Evolutionary conservation across 2,329 filamentous ascomycete genomes (phyloP).

Genomic region (Fusarium mexicanum): DNA sequence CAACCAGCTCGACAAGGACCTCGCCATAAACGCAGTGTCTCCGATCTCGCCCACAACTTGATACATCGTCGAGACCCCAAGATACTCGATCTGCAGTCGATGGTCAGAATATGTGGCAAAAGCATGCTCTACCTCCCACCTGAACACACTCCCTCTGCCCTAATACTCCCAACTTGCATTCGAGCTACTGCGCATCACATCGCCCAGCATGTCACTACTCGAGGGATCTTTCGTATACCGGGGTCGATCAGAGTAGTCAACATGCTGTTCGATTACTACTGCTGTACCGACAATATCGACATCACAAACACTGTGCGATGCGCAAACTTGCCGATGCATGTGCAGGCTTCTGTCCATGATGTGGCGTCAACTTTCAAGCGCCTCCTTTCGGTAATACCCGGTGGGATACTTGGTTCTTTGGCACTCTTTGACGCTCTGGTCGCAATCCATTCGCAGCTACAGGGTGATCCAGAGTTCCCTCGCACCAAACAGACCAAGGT

Average conservation of each 20-base stretch:
- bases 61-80: conserved; percentile 59
- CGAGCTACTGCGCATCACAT: conserved; percentile 73
- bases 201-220: conserved; percentile 63
- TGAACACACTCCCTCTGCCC: conserved; percentile 65
- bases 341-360: conserved; percentile 69
- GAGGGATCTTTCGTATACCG: conserved; percentile 71
- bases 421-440: conserved; percentile 70
- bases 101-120: conserved; percentile 71
- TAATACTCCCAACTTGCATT: conserved; percentile 72
- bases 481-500: conserved; percentile 65
- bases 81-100: conserved; percentile 63
- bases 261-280: conserved; percentile 72
- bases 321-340: conserved; percentile 68
- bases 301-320: conserved; percentile 68
- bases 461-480: conserved; percentile 60
- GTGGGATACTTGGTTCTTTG: conserved; percentile 72
- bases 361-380: conserved; percentile 74
- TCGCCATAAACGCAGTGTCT: conserved; percentile 62
- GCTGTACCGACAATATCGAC: conserved; percentile 56
- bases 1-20: conserved; percentile 20
- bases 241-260: conserved; percentile 67
- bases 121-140: conserved; percentile 68
- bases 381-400: conserved; percentile 69
- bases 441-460: conserved; percentile 66
- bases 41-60: conserved; percentile 62